Evolutionary conservation across 208 protist genomes (phyloP).

Genomic region (Ichthyophonus hoferi): DNA sequence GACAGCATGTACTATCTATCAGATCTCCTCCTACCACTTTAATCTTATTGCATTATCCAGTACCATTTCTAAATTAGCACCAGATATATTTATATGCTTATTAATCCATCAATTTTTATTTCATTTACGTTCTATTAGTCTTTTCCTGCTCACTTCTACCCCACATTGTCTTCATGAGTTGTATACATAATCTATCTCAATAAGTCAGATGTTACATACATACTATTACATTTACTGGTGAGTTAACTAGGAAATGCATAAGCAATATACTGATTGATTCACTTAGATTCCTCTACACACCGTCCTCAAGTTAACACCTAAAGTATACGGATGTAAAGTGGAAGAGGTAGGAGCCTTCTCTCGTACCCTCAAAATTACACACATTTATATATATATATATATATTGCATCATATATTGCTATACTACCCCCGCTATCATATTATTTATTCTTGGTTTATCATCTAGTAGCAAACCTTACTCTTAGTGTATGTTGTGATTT

Average conservation of each 20-base stretch:
- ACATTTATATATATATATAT: background rate
- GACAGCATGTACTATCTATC: background rate
- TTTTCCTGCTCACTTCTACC: background rate
- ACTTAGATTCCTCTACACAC: constrained; percentile 24
- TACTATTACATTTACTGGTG: background rate
- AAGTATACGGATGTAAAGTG: constrained; percentile 21
- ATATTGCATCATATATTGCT: background rate
- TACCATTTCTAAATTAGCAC: background rate
- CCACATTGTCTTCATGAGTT: background rate
- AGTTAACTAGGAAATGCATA: background rate
- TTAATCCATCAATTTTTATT: background rate
- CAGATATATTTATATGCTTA: background rate
- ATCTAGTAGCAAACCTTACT: background rate
- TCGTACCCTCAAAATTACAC: background rate
- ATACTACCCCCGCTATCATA: background rate
- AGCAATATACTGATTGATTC: background rate
- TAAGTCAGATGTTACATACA: background rate
- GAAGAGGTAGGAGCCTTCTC: background rate
- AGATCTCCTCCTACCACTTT: background rate
- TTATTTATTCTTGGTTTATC: background rate
- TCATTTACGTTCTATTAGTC: background rate
- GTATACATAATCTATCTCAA: background rate
- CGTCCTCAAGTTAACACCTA: constrained; percentile 29
- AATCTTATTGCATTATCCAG: background rate
- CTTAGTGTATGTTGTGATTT: background rate